Evolutionary conservation across 768 basidiomycete genomes (phyloP), one percentile per base, ranked within the genome.

Genomic region (Lactarius psammicola): DNA sequence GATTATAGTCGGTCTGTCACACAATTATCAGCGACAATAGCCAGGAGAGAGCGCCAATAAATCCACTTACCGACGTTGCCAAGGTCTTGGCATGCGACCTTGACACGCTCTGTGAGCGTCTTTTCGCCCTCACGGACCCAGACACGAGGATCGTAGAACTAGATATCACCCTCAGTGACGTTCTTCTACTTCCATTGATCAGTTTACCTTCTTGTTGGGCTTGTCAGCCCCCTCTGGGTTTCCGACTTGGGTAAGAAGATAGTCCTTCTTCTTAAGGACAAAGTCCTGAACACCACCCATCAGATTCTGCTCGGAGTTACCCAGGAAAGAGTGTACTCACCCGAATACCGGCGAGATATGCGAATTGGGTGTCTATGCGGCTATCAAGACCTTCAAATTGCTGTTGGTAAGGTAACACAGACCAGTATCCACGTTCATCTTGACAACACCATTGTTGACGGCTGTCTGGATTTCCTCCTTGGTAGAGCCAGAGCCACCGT

Each of bases 121-220:
- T 95, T 95, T 82, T 98, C 95, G 70, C 95, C 95, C 80, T 97
- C 94, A 73, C 96, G 92, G 59, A 99, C 94, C 96, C 96, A 99
- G 66, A 95, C 89, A 81, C 96, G 92, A 58, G 95, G 95, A 77
- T 96, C 94, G 79, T 96, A 96, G 82, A 77, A 89, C 90, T 90
- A 68, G 28, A n/a, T n/a, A 49, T 60, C 44, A 17, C 23, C 54
- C n/a, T 33, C 40, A 66, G 44, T 56, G 5, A 26, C 11, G 28
- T 6, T 46, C 42, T n/a, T 7, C n/a, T 46, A 23, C 8, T 15
- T 34, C 8, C 9, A 18, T 46, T 28, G 10, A 18, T 11, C 5
- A 44, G 15, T 57, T 26, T 62, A 87, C 89, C 87, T 98, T 99
- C 91, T 99, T 99, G 88, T 99, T 98, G 64, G 96, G 96, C 83